phyloP scores from a whole-genome alignment of 2,329 filamentous ascomycete species.

The Colletotrichum gloeosporioides region DNA sequence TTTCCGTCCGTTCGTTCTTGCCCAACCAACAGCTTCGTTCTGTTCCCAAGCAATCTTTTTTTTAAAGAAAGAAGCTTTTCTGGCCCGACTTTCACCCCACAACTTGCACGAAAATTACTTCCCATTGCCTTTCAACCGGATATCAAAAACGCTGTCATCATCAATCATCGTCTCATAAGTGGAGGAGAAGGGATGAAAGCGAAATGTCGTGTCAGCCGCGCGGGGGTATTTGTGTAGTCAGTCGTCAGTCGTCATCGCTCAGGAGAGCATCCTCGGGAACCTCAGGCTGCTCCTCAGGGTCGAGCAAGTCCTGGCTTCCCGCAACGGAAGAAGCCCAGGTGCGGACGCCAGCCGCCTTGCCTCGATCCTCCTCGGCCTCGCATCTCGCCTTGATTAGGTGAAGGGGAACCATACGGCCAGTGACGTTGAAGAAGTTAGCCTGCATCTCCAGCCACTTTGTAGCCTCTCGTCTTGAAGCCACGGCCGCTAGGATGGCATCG shows the following conservation, averaged over 20 bases:
- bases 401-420: conserved; percentile 44
- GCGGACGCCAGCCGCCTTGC: conserved; percentile 7
- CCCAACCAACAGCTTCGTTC: not conserved
- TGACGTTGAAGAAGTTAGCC: conserved; percentile 48
- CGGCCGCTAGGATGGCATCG: conserved; percentile 38
- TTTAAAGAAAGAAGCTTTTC: not conserved
- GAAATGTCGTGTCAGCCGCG: not conserved
- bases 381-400: conserved; percentile 40
- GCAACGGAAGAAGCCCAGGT: conserved; percentile 19
- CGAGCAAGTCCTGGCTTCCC: conserved; percentile 7
- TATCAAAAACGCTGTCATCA: not conserved
- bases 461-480: conserved; percentile 36
- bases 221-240: not conserved
- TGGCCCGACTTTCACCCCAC: not conserved
- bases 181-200: not conserved
- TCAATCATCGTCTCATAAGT: not conserved
- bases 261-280: conserved; percentile 15
- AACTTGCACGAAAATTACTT: not conserved
- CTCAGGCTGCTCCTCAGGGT: conserved; percentile 4
- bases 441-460: conserved; percentile 48
- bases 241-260: conserved; percentile 5
- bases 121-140: not conserved
- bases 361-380: conserved; percentile 31
- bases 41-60: not conserved
- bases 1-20: not conserved